Base-by-base conservation (phyloP, 129 eudicot genomes). In the Gnaphalium uliginosum region DNA sequence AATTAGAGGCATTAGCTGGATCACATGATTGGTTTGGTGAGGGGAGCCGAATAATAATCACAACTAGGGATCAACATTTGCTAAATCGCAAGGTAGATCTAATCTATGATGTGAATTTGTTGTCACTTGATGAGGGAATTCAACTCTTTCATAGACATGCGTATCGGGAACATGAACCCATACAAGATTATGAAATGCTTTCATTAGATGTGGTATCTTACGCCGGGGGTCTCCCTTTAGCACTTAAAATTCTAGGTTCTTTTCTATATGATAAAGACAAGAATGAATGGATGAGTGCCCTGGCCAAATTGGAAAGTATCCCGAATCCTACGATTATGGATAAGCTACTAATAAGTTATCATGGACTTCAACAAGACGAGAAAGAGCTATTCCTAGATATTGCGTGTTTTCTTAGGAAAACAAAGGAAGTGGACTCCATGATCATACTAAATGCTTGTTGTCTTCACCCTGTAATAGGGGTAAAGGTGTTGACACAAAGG, bases 21-120 rank as follows among this genome's bases (percentile, higher is more conserved):
- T 68, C 57, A 22, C 57, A 39, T 15, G 22, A 23, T 1, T 68
- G 72, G 72, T 68, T 68, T 68, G 72, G 72, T 68, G 8, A 10
- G 35, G 72, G 57, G 33, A 68, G 72, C 35, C 30, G 32, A 2
- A 41, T 68, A 13, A 68, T 39, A 37, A 39, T 68, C 14, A 41
- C 72, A 19, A 67, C 72, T 4, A 39, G 58, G 19, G 58, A 43
- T 21, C 22, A 22, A 68, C 73, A 68, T 43, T 5, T 43, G 73
- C 11, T 68, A 68, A 39, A 7, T 17, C 57, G 2, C 11, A 68
- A 22, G 10, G 73, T 68, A 41, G 37, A 68, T 27, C 1, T 2
- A 0, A 2, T 39, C 13, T 23, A 8, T 68, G 33, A 14, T 68
- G 58, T 68, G 5, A 68, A 0, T 13, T 68, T 68, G 43, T 43